phyloP scores from a whole-genome alignment of 192 early-diverging fungal genomes.

The Backusella liffmaniae region DNA sequence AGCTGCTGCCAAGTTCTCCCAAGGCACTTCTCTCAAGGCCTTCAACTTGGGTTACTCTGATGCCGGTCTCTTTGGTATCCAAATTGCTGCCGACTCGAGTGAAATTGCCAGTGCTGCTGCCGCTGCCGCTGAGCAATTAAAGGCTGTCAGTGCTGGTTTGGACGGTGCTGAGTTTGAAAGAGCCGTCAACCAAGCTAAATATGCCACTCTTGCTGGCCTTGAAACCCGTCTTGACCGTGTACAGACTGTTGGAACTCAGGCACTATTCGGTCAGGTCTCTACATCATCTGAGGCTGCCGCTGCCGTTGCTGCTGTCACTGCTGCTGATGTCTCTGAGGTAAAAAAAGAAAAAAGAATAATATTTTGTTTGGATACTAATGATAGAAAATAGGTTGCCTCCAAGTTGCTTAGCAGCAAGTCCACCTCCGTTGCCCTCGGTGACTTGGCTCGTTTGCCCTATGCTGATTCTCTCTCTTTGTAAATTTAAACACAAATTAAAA shows the following conservation, averaged over 20 bases:
- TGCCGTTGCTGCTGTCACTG: constrained; percentile 56
- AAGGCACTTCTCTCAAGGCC: constrained; percentile 58
- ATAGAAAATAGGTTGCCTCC: constrained; percentile 51
- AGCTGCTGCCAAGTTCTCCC: constrained; percentile 53
- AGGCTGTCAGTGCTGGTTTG: constrained; percentile 48
- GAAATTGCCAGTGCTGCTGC: constrained; percentile 62
- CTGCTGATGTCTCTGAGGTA: constrained; percentile 62
- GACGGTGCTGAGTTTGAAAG: constrained; percentile 60
- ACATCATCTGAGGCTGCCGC: constrained; percentile 39
- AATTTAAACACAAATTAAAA: constrained; percentile 15
- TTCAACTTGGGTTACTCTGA: constrained; percentile 90
- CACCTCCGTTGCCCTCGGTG: constrained; percentile 77
- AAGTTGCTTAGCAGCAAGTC: constrained; percentile 66
- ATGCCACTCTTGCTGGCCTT: constrained; percentile 44
- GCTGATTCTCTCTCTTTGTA: constrained; percentile 65
- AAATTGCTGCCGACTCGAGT: constrained; percentile 58
- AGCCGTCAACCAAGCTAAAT: constrained; percentile 66
- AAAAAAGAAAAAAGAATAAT: not conserved
- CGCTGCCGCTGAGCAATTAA: constrained; percentile 61
- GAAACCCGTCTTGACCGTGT: constrained; percentile 48
- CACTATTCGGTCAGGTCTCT: constrained; percentile 25
- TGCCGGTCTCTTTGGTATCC: constrained; percentile 86
- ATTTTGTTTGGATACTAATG: not conserved
- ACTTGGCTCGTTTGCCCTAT: constrained; percentile 70
- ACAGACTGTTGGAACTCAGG: constrained; percentile 49